These are phyloP conservation scores for Ustilago crameri DNA, from an alignment of 1,284 basidiomycete genomes.

Conservation along the genomic window DNA sequence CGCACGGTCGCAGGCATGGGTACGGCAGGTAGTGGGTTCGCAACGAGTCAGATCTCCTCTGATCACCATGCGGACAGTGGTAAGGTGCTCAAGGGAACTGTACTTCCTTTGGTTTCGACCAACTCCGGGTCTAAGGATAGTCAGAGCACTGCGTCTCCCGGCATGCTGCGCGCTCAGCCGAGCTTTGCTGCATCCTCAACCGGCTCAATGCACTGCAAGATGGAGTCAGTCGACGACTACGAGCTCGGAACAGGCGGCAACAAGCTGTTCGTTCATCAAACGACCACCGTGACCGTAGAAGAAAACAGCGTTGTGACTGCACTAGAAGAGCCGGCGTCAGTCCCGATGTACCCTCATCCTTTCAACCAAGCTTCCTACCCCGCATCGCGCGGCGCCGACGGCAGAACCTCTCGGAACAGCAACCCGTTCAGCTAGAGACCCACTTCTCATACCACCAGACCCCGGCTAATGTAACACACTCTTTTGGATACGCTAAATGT, in stretches of 20 bases:
- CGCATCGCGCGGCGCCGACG: background rate
- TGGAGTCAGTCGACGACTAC: background rate
- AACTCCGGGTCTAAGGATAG: too few relatives aligned
- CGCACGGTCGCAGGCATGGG: slow-evolving; percentile 11
- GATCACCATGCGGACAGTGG: too few relatives aligned
- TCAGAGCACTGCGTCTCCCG: too few relatives aligned
- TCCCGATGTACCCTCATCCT: background rate
- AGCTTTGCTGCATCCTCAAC: slow-evolving; percentile 9
- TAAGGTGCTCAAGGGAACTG: too few relatives aligned
- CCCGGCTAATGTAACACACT: too few relatives aligned
- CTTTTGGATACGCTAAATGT: too few relatives aligned
- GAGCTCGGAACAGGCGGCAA: background rate
- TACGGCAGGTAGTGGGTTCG: background rate
- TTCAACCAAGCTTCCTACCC: background rate
- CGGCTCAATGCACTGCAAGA: background rate
- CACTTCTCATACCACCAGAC: too few relatives aligned
- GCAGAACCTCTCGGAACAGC: too few relatives aligned
- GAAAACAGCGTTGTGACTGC: background rate
- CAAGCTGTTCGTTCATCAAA: slow-evolving; percentile 4
- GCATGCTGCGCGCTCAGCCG: background rate
- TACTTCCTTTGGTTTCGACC: too few relatives aligned
- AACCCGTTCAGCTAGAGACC: too few relatives aligned
- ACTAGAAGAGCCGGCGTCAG: too few relatives aligned
- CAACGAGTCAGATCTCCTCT: background rate
- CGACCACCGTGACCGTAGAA: slow-evolving; percentile 8